phyloP scores from a whole-genome alignment of 768 basidiomycete genomes.

The Vararia minispora region DNA sequence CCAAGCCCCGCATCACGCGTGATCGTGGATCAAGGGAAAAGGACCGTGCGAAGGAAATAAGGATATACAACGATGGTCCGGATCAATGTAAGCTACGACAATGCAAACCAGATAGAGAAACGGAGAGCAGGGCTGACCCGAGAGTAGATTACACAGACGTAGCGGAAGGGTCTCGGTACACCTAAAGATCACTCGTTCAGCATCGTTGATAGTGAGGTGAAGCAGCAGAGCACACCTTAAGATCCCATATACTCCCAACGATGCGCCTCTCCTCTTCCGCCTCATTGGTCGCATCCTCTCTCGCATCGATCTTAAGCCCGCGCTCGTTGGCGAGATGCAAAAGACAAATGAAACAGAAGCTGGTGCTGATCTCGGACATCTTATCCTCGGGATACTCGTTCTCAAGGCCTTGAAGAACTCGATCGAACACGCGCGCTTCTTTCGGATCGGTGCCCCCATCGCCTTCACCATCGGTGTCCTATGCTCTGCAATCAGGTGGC shows the following conservation, averaged over 20 bases:
- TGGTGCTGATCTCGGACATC: conserved; percentile 97
- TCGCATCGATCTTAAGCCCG: conserved; percentile 70
- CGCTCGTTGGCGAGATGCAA: conserved; percentile 95
- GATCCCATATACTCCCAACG: conserved; percentile 65
- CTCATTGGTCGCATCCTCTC: conserved; percentile 26
- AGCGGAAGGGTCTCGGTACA: conserved; percentile 32
- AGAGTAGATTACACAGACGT: conserved; percentile 17
- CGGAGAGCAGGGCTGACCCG: background rate
- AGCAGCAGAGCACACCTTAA: conserved; percentile 36
- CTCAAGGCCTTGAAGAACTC: conserved; percentile 76
- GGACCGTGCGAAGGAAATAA: too few species aligned
- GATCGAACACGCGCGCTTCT: conserved; percentile 61
- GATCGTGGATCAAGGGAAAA: too few species aligned
- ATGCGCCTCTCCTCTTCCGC: conserved; percentile 30
- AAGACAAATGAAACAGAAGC: conserved; percentile 98
- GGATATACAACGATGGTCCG: too few species aligned
- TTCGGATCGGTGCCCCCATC: conserved; percentile 43
- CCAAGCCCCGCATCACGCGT: too few species aligned
- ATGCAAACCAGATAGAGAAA: background rate
- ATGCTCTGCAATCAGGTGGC: background rate
- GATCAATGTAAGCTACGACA: background rate
- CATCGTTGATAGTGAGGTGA: background rate
- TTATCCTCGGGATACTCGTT: conserved; percentile 83
- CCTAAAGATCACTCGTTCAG: conserved; percentile 18
- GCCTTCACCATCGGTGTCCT: conserved; percentile 45